Evolutionary conservation across 2,329 filamentous ascomycete genomes (phyloP).

Genomic region (Calonectria pseudoreteaudii): DNA sequence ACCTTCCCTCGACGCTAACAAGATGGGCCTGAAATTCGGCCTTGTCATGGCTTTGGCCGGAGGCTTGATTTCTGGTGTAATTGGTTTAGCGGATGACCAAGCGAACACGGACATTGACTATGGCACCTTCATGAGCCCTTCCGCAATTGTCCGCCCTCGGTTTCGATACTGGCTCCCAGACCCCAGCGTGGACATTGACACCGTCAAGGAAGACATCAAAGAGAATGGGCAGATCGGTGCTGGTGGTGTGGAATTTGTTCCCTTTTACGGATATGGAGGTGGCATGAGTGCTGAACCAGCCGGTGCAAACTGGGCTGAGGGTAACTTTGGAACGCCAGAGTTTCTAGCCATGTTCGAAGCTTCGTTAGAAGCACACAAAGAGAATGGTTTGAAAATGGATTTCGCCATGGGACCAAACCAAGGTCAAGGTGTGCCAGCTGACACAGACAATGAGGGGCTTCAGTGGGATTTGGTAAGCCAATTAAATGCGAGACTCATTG

Average conservation of each 20-base stretch:
- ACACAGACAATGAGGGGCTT: slow-evolving; percentile 1
- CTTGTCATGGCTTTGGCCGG: background rate
- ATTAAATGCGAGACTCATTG: background rate
- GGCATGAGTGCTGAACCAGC: background rate
- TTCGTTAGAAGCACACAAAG: background rate
- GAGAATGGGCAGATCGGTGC: background rate
- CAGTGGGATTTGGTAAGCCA: slow-evolving; percentile 20
- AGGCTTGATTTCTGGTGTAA: background rate
- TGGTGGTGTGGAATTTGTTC: slow-evolving; percentile 17
- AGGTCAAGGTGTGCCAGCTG: slow-evolving; percentile 21
- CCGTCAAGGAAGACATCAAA: background rate
- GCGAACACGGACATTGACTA: background rate
- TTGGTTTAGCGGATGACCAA: background rate
- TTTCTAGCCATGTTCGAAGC: background rate
- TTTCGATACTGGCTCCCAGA: slow-evolving; percentile 27
- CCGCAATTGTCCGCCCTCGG: background rate
- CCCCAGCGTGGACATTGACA: slow-evolving; percentile 1
- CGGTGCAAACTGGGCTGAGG: slow-evolving; percentile 12
- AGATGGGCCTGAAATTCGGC: background rate
- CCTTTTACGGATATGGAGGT: slow-evolving; percentile 21
- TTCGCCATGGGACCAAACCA: slow-evolving; percentile 23
- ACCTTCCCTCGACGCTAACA: background rate
- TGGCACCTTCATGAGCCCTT: slow-evolving; percentile 5
- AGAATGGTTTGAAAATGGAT: slow-evolving; percentile 8
- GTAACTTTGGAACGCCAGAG: slow-evolving; percentile 2